Evolutionary conservation across 805 yeast genomes (phyloP).

Genomic region (Hanseniaspora lachancei): DNA sequence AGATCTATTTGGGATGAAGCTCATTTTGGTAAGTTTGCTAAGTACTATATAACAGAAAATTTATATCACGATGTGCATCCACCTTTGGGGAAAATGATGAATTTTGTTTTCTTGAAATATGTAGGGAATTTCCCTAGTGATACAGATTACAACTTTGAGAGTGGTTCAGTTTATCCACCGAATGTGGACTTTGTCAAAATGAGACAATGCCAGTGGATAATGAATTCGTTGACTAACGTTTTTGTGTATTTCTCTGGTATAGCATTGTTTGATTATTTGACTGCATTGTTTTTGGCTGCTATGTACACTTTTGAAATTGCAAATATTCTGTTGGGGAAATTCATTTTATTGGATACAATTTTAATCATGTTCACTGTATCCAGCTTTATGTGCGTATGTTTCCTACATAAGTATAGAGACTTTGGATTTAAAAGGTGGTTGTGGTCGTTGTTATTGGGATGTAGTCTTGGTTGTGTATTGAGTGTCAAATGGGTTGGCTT

Average conservation of each 20-base stretch:
- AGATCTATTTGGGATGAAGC: conserved; percentile 96
- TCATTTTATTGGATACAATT: conserved; percentile 85
- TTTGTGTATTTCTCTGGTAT: conserved; percentile 72
- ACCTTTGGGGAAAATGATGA: conserved; percentile 83
- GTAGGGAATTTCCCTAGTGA: conserved; percentile 3
- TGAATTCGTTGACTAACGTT: conserved; percentile 76
- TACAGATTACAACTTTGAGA: conserved; percentile 80
- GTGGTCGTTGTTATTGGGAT: conserved; percentile 52
- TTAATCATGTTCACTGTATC: conserved; percentile 61
- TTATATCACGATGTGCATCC: conserved; percentile 96
- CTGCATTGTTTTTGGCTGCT: conserved; percentile 35
- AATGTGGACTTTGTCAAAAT: conserved; percentile 67
- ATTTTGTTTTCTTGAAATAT: conserved; percentile 22
- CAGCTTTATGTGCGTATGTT: conserved; percentile 45
- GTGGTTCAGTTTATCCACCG: conserved; percentile 66
- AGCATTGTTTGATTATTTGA: conserved; percentile 47
- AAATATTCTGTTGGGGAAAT: conserved; percentile 73
- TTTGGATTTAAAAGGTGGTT: conserved; percentile 61
- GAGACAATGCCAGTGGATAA: conserved; percentile 77
- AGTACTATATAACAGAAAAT: conserved; percentile 75
- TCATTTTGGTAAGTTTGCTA: conserved; percentile 93
- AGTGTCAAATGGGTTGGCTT: conserved; percentile 80
- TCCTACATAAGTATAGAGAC: conserved; percentile 38
- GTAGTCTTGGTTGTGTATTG: conserved; percentile 69
- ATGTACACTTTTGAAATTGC: conserved; percentile 76